Evolutionary conservation across 2,329 filamentous ascomycete genomes (phyloP).

Genomic region (Nemania diffusa): DNA sequence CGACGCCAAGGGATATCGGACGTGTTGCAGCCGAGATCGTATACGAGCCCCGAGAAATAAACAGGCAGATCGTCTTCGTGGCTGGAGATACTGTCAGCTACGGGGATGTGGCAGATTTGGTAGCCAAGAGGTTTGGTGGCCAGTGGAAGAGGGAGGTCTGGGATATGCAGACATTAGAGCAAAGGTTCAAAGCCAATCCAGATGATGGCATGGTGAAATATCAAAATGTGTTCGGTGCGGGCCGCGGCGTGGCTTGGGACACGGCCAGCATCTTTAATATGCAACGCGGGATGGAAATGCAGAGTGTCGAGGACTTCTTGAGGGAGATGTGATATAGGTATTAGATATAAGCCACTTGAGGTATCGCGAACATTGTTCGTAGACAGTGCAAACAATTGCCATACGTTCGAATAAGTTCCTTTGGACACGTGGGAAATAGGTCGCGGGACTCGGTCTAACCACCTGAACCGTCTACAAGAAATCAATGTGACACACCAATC

Average conservation of each 20-base stretch:
- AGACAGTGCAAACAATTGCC: too few species aligned
- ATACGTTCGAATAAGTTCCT: too few species aligned
- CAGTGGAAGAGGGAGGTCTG: conserved; percentile 57
- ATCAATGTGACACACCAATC: too few species aligned
- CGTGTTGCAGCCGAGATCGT: conserved; percentile 66
- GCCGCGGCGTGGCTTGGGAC: conserved; percentile 64
- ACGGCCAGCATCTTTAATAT: conserved; percentile 59
- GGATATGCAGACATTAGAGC: conserved; percentile 54
- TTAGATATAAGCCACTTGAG: background rate
- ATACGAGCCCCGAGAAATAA: conserved; percentile 51
- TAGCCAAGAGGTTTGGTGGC: conserved; percentile 56
- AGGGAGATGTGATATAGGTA: conserved; percentile 33
- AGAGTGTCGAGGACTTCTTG: conserved; percentile 53
- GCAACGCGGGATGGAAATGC: conserved; percentile 53
- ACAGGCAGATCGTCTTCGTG: conserved; percentile 57
- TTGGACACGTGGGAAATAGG: too few species aligned
- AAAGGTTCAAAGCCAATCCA: conserved; percentile 55
- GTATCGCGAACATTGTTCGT: too few species aligned
- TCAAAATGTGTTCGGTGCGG: conserved; percentile 62
- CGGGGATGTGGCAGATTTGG: conserved; percentile 57
- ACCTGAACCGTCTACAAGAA: too few species aligned
- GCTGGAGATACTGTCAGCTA: conserved; percentile 67
- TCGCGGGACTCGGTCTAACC: too few species aligned
- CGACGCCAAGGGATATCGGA: conserved; percentile 72
- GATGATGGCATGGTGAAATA: conserved; percentile 63